Percentiles rank a stretch among this genome's conserved stretches.
Conservation (phyloP, 768 basidiomycete species). For the Kwoniella newhampshirensis region DNA sequence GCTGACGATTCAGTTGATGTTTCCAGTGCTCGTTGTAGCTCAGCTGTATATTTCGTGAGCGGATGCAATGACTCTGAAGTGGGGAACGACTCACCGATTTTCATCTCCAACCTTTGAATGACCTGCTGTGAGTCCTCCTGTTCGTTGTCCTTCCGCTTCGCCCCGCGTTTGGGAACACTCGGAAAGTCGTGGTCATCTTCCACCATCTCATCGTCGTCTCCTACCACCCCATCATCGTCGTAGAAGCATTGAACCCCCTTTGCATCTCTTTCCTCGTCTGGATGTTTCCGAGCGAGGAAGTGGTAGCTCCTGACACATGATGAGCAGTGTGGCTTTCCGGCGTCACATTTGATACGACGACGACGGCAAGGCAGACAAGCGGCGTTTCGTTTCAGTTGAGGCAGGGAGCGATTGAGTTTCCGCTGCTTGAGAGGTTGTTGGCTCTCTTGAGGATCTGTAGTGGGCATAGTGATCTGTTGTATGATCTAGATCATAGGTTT, state of each 20-base stretch:
- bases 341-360: conserved; percentile 31
- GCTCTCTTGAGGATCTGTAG: background rate
- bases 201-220: conserved; percentile 55
- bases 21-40: conserved; percentile 13
- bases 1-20: background rate
- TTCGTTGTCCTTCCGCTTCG: conserved; percentile 8
- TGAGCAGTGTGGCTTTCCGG: conserved; percentile 27
- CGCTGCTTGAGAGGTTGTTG: conserved; percentile 14
- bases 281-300: conserved; percentile 28
- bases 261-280: conserved; percentile 31
- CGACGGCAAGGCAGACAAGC: conserved; percentile 31
- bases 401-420: conserved; percentile 22
- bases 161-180: background rate
- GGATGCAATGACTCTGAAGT: too few relatives aligned
- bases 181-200: conserved; percentile 1
- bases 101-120: conserved; percentile 28
- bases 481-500: too few relatives aligned
- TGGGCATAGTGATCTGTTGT: background rate
- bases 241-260: conserved; percentile 36
- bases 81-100: conserved; percentile 24
- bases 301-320: conserved; percentile 26
- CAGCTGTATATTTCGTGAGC: conserved; percentile 4
- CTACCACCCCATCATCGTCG: conserved; percentile 31
- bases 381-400: conserved; percentile 26
- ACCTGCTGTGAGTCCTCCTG: conserved; percentile 22